These are phyloP conservation scores for Arthrinium puccinioides DNA, from an alignment of 2,329 filamentous ascomycete species.

Conservation along the genomic window DNA sequence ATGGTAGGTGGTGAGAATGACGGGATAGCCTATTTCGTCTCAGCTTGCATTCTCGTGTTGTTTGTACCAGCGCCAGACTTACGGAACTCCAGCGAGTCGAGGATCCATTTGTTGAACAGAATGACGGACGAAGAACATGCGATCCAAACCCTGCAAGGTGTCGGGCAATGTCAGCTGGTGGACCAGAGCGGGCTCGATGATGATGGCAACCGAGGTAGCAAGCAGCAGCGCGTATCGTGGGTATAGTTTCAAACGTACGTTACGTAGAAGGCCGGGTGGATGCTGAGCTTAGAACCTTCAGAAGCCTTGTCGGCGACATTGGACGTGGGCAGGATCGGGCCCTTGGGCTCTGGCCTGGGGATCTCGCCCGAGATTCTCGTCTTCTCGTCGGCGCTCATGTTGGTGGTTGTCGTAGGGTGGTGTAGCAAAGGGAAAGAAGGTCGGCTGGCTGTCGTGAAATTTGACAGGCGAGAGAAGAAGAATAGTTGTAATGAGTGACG, in stretches of 20 bases:
- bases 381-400: slow-evolving; percentile 70
- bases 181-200: too few relatives aligned
- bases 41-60: slow-evolving; percentile 13
- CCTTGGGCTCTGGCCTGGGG: slow-evolving; percentile 48
- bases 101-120: slow-evolving; percentile 98
- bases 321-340: slow-evolving; percentile 67
- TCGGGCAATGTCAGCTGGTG: too few relatives aligned
- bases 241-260: slow-evolving; percentile 36
- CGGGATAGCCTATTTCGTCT: slow-evolving; percentile 51
- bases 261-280: slow-evolving; percentile 85
- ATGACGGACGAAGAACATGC: slow-evolving; percentile 88
- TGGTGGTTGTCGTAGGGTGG: slow-evolving; percentile 21
- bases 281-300: slow-evolving; percentile 46
- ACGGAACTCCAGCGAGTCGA: slow-evolving; percentile 80
- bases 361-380: slow-evolving; percentile 74
- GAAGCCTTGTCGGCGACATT: slow-evolving; percentile 60
- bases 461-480: too few relatives aligned
- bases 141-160: slow-evolving; percentile 73
- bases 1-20: slow-evolving; percentile 94
- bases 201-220: not conserved
- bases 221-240: too few relatives aligned
- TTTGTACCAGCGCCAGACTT: slow-evolving; percentile 35
- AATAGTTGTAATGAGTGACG: slow-evolving; percentile 13
- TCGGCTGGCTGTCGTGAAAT: too few relatives aligned
- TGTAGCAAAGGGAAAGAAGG: slow-evolving; percentile 13